Evolutionary conservation across 495 filamentous ascomycete genomes (phyloP), one percentile per base, ranked within the genome.

Genomic region (Amorphotheca resinae): DNA sequence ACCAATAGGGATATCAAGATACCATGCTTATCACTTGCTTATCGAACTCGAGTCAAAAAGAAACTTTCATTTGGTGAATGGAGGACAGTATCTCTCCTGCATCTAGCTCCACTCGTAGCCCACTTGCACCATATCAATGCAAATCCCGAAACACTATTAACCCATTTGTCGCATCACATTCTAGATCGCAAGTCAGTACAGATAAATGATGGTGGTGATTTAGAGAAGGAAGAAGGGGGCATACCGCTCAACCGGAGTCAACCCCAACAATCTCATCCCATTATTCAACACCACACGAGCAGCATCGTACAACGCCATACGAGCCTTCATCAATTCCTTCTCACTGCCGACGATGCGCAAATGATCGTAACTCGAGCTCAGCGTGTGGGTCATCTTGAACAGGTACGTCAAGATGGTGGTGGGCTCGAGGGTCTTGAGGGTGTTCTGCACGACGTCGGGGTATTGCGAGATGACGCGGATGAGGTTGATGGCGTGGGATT

Each of bases 281-380:
- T 88, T 93, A 58, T 77, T 64, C 42, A 94, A 60, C 1, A 93
- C 84, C 39, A 77, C 78, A 46, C 82, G 70, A 1, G 84, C 82
- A 9, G 82, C 69, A 52, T 83, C 79, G 56, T 93, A 94, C 42
- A 94, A 64, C 2, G 85, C 84, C 72, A 89, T 77, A 38, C 84
- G 75, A 21, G 84, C 82, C 59, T 76, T 76, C 67, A 80, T 82
- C 26, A 84, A 52, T 54, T 79, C 79, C 12, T 69, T 70, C 55
- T 73, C 72, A 53, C 76, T 84, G 34, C 83, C 82, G 9, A 89
- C 72, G 18, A 93, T 80, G 56, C 82, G 72, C 23, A 93, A 70
- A 3, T 83, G 73, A 52, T 87, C 85, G 58, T 91, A 93, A 58
- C 79, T 82, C 28, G 78, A 83, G 66, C 82, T 88, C 42, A 93